phyloP scores from a whole-genome alignment of 2,329 filamentous ascomycete species.

The Trichophyton simii region DNA sequence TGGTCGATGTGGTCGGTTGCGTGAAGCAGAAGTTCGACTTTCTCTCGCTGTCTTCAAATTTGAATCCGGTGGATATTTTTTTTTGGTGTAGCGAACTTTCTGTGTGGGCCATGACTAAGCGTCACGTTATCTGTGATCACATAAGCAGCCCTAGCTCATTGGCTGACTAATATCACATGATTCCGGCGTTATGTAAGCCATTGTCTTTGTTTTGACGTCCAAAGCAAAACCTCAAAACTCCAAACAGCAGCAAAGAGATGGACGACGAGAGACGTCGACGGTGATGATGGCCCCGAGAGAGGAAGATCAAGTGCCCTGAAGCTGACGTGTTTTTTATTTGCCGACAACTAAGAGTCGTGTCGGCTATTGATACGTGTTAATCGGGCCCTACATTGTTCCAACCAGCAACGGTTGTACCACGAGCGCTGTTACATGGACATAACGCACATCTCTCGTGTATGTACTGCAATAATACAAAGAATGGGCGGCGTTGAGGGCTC shows the following conservation, averaged over 20 bases:
- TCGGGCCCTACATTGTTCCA: neutral
- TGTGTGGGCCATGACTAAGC: constrained; percentile 27
- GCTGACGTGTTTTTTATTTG: too few relatives aligned
- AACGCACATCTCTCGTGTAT: neutral
- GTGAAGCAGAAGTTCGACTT: constrained; percentile 7
- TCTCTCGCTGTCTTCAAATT: constrained; percentile 14
- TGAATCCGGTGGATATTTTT: constrained; percentile 18
- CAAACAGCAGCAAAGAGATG: neutral
- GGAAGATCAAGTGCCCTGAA: too few relatives aligned
- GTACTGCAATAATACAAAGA: neutral
- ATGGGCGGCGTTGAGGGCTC: neutral
- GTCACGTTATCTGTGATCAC: neutral
- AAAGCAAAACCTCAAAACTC: neutral
- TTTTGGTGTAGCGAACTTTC: constrained; percentile 31
- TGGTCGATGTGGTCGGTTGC: constrained; percentile 21
- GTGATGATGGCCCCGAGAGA: too few relatives aligned
- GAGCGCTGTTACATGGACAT: neutral
- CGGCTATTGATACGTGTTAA: too few relatives aligned
- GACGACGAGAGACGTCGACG: neutral
- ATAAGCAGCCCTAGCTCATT: constrained; percentile 15
- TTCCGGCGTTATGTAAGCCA: neutral
- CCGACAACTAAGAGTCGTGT: too few relatives aligned
- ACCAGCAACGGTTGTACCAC: neutral
- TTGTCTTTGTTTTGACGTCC: neutral
- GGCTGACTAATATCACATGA: neutral